A percentile compares a stretch with the other conserved stretches of the same genome.
These are phyloP conservation scores for Ilex asprella DNA, from an alignment of 257 asterid species.

Conservation along the genomic window DNA sequence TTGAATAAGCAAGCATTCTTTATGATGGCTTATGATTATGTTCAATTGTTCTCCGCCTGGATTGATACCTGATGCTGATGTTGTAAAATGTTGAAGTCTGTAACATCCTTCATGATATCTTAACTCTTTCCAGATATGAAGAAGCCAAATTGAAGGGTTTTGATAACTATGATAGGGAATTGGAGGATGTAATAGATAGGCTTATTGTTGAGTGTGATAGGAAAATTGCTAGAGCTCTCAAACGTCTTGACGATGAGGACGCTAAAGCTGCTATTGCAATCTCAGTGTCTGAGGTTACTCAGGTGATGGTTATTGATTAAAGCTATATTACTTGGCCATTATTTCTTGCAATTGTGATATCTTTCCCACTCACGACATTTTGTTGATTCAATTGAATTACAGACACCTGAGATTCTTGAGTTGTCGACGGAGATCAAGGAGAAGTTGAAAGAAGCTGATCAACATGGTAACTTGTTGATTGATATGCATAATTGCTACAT, in stretches of 20 bases:
- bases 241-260: slow-evolving; percentile 91
- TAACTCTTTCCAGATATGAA: slow-evolving; percentile 62
- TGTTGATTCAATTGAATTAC: slow-evolving; percentile 19
- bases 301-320: slow-evolving; percentile 25
- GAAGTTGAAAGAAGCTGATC: slow-evolving; percentile 77
- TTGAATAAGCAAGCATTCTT: too few relatives aligned
- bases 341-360: background rate
- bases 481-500: background rate
- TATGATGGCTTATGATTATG: too few relatives aligned
- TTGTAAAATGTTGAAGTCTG: slow-evolving; percentile 4
- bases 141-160: slow-evolving; percentile 73
- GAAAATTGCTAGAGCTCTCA: slow-evolving; percentile 82
- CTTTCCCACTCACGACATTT: background rate
- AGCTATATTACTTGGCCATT: background rate
- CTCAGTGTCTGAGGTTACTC: slow-evolving; percentile 89
- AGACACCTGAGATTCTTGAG: slow-evolving; percentile 77
- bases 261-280: slow-evolving; percentile 97
- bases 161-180: slow-evolving; percentile 86
- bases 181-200: slow-evolving; percentile 92
- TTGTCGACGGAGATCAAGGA: slow-evolving; percentile 79
- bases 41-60: too few relatives aligned
- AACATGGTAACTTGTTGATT: slow-evolving; percentile 37
- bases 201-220: slow-evolving; percentile 94
- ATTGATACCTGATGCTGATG: background rate
- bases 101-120: slow-evolving; percentile 16